Percentiles rank a stretch among this genome's conserved stretches.
These are phyloP conservation scores for Mucor mucedo DNA, from an alignment of 371 early-diverging fungal genomes.

Conservation along the genomic window DNA sequence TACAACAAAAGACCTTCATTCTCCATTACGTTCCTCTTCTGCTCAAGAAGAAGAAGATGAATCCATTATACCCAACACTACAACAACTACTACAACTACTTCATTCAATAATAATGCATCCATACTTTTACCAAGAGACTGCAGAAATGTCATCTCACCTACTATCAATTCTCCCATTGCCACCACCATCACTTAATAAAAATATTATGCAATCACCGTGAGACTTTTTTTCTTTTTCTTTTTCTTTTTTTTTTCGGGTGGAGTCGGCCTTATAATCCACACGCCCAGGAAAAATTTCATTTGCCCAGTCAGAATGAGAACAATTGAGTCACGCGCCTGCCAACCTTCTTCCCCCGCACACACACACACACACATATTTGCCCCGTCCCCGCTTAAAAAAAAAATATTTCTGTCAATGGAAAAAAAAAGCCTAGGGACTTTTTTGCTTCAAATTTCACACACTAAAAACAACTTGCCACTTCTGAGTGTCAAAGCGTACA, in stretches of 20 bases:
- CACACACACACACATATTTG: too few relatives aligned
- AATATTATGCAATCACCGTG: neutral
- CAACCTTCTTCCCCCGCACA: too few relatives aligned
- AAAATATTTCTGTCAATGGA: too few relatives aligned
- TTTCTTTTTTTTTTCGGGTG: constrained; percentile 15
- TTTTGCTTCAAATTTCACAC: too few relatives aligned
- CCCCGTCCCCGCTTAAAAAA: too few relatives aligned
- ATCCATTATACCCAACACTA: neutral
- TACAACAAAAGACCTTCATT: constrained; percentile 14
- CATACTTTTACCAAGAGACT: constrained; percentile 12
- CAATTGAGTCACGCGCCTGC: neutral
- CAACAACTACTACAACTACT: constrained; percentile 1
- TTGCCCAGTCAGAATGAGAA: neutral
- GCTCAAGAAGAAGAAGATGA: constrained; percentile 20
- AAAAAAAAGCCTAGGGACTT: too few relatives aligned
- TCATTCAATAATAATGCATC: neutral
- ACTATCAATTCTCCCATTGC: constrained; percentile 19
- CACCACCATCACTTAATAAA: constrained; percentile 10
- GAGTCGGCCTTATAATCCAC: constrained; percentile 2
- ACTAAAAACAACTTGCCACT: too few relatives aligned
- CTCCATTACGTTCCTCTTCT: constrained; percentile 17
- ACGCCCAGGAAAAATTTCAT: neutral
- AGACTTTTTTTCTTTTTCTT: constrained; percentile 1
- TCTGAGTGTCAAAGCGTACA: too few relatives aligned
- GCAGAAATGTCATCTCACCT: constrained; percentile 15